These are phyloP conservation scores for Colletotrichum endophyticum DNA, from an alignment of 2,329 filamentous ascomycete species.

Conservation along the genomic window DNA sequence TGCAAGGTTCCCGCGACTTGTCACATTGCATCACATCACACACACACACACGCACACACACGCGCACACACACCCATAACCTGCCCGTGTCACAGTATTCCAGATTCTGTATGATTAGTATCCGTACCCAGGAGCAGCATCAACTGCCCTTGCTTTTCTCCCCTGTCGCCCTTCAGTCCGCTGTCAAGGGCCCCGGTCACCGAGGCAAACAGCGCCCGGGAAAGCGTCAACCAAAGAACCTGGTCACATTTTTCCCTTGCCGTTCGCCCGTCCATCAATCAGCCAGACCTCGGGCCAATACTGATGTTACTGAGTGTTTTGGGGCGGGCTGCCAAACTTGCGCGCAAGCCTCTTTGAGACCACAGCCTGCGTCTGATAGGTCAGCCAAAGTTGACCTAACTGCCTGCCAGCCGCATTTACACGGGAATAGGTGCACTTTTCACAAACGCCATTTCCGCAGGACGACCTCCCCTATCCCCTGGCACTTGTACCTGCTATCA, in stretches of 20 bases:
- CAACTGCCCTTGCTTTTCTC: background rate
- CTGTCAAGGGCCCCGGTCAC: background rate
- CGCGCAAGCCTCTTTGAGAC: background rate
- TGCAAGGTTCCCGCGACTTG: slow-evolving; percentile 18
- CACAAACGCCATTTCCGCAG: slow-evolving; percentile 1
- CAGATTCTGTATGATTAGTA: background rate
- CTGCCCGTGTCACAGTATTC: background rate
- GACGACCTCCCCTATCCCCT: background rate
- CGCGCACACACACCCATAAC: too few relatives aligned
- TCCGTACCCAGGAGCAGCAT: background rate
- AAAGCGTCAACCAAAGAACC: background rate
- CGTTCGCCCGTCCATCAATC: background rate
- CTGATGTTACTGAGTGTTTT: background rate
- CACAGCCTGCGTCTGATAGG: background rate
- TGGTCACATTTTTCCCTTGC: background rate
- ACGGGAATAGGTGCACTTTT: background rate
- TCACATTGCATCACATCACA: background rate
- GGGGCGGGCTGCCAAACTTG: background rate
- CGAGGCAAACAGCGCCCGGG: background rate
- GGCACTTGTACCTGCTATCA: background rate
- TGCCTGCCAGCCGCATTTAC: background rate
- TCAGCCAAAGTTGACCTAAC: background rate
- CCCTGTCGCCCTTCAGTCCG: background rate
- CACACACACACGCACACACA: background rate
- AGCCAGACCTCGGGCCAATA: background rate